Evolutionary conservation across 1,284 basidiomycete genomes (phyloP), one percentile per base, ranked within the genome.

Genomic region (Fomitopsis schrenkii): DNA sequence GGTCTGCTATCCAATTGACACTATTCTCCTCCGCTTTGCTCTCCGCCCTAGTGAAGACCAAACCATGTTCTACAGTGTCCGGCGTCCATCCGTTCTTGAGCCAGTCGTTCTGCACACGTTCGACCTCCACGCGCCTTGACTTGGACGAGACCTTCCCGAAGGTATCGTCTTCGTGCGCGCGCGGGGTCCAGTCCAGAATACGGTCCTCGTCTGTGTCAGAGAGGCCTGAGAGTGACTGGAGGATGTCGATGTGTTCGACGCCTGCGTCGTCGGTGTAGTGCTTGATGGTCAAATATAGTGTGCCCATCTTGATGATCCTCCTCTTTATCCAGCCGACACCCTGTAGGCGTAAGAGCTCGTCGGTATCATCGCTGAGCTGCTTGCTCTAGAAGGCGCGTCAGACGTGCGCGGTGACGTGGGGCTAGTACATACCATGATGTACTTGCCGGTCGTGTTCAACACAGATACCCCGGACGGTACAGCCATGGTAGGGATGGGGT

Each of bases 311-410:
- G 66, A 89, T 87, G 30, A 79, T 79, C 66, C 79, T 84, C 64
- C 87, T 81, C 62, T 76, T 86, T 26, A 83, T 63, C 86, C 86
- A 89, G 59, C 83, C 68, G 19, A 89, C 77, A 45, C 87, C 87
- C 70, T 89, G 87, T 17, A 85, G 76, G 40, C 71, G 67, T 33
- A 90, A 80, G 62, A 89, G 84, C 55, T 77, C 76, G 64, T 88
- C 86, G 19, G 79, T 80, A 55, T 74, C 71, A 64, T 83, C 84
- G 62, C 82, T 84, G 53, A 88, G 75, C 3, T 72, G 66, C 73
- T 85, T 86, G 75, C 84, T 86, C 85, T 86, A 61, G 3, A 44
- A 30, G 15, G 50, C 15, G 35, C 8, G 30, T 26, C 8, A 57
- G 46, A 53, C 42, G 14, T 17, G 28, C 48, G 4, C 28, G 46